These are phyloP conservation scores for Tylopilus intermedius DNA, from an alignment of 768 basidiomycete species.

Conservation along the genomic window DNA sequence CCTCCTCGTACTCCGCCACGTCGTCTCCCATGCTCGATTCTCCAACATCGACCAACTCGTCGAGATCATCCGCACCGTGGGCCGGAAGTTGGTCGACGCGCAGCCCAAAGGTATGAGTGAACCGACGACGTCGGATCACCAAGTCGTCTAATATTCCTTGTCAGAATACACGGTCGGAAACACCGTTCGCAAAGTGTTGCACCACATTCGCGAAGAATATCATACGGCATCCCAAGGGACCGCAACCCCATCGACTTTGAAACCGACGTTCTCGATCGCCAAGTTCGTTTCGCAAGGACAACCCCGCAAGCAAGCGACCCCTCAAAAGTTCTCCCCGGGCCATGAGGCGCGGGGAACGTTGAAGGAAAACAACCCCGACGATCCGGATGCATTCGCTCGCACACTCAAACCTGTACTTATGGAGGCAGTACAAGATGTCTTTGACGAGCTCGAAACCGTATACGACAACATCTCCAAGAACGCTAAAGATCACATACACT, in stretches of 20 bases:
- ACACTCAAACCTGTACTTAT: slow-evolving; percentile 89
- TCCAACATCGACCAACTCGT: slow-evolving; percentile 83
- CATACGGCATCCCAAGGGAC: slow-evolving; percentile 64
- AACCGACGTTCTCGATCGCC: slow-evolving; percentile 62
- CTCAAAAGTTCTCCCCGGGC: slow-evolving; percentile 29
- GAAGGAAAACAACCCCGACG: slow-evolving; percentile 67
- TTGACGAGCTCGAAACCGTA: slow-evolving; percentile 93
- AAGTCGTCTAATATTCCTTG: slow-evolving; percentile 1
- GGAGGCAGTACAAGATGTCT: slow-evolving; percentile 94
- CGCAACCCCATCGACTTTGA: slow-evolving; percentile 34
- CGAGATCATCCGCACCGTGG: slow-evolving; percentile 71
- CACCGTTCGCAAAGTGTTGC: slow-evolving; percentile 86
- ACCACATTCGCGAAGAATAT: slow-evolving; percentile 94
- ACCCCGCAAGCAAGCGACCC: slow-evolving; percentile 44
- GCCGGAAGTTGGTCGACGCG: slow-evolving; percentile 77
- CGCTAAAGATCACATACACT: slow-evolving; percentile 93
- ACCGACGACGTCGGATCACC: slow-evolving; percentile 1
- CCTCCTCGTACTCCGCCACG: slow-evolving; percentile 79
- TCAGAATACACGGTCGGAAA: slow-evolving; percentile 94
- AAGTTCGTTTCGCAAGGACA: slow-evolving; percentile 82
- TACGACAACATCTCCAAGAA: slow-evolving; percentile 93
- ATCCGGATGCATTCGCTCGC: slow-evolving; percentile 73
- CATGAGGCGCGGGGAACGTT: slow-evolving; percentile 51
- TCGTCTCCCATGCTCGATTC: slow-evolving; percentile 83
- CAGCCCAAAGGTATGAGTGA: slow-evolving; percentile 81